Conservation (phyloP, 768 basidiomycete species). For the Cystobasidium tubakii region DNA sequence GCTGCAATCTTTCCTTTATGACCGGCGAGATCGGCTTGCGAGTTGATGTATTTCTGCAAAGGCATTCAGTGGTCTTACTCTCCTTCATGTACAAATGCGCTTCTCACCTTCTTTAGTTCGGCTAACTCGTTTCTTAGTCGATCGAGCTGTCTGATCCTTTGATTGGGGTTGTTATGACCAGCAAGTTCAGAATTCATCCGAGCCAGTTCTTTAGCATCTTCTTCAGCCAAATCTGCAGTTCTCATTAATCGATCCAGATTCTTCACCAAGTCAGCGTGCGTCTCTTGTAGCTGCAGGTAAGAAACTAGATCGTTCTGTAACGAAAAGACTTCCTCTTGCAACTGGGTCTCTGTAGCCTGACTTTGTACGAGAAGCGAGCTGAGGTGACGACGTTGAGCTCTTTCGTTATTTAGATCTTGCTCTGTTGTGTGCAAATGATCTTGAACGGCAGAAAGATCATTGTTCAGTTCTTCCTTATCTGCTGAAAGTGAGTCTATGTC, state of each 20-base stretch:
- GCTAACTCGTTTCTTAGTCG: constrained; percentile 71
- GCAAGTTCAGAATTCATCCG: constrained; percentile 79
- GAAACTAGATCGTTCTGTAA: constrained; percentile 23
- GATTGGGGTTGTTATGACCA: constrained; percentile 74
- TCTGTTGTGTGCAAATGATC: not conserved
- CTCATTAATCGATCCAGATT: constrained; percentile 8
- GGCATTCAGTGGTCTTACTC: not conserved
- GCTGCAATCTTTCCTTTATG: constrained; percentile 4
- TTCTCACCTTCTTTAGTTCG: constrained; percentile 68
- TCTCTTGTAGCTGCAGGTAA: constrained; percentile 14
- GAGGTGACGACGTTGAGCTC: constrained; percentile 14
- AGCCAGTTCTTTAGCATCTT: constrained; percentile 68
- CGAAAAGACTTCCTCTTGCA: not conserved
- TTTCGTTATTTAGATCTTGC: not conserved
- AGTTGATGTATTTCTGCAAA: constrained; percentile 1
- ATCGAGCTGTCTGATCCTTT: constrained; percentile 81
- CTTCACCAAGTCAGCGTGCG: constrained; percentile 14
- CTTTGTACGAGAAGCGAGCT: not conserved
- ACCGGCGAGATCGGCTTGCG: constrained; percentile 13
- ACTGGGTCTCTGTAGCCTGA: not conserved
- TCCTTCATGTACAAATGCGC: not conserved
- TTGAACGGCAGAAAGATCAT: not conserved
- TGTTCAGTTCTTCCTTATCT: not conserved
- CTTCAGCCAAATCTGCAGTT: constrained; percentile 61
- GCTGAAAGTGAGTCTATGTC: not conserved